These are phyloP conservation scores for Candida peoriensis DNA, from an alignment of 805 yeast genomes.

Conservation along the genomic window DNA sequence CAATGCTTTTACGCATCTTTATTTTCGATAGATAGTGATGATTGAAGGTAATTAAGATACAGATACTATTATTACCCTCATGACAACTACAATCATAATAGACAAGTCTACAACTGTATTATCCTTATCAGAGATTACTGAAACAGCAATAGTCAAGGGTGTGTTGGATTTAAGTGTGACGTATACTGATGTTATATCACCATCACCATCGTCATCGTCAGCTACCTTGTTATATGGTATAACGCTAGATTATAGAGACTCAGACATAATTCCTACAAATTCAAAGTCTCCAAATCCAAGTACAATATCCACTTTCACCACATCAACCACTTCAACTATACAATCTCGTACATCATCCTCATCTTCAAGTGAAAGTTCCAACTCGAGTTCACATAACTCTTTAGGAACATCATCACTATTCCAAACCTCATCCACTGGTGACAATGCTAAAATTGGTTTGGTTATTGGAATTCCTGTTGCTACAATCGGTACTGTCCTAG, in stretches of 20 bases:
- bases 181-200: neutral
- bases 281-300: neutral
- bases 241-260: neutral
- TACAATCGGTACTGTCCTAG: constrained; percentile 12
- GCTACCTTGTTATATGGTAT: neutral
- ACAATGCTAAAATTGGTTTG: constrained; percentile 14
- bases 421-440: constrained; percentile 2
- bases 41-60: too few species aligned
- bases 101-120: constrained; percentile 2
- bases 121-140: neutral
- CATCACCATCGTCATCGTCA: neutral
- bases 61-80: neutral
- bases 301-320: neutral
- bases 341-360: neutral
- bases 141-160: neutral
- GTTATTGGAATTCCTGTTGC: constrained; percentile 25
- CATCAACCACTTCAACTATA: neutral
- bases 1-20: too few species aligned
- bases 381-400: neutral
- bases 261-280: neutral
- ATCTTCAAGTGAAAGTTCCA: too few species aligned
- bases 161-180: neutral
- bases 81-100: neutral
- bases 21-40: too few species aligned
- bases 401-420: neutral